These are phyloP conservation scores for Takashimella tepidaria DNA, from an alignment of 1,284 basidiomycete genomes.

Conservation along the genomic window DNA sequence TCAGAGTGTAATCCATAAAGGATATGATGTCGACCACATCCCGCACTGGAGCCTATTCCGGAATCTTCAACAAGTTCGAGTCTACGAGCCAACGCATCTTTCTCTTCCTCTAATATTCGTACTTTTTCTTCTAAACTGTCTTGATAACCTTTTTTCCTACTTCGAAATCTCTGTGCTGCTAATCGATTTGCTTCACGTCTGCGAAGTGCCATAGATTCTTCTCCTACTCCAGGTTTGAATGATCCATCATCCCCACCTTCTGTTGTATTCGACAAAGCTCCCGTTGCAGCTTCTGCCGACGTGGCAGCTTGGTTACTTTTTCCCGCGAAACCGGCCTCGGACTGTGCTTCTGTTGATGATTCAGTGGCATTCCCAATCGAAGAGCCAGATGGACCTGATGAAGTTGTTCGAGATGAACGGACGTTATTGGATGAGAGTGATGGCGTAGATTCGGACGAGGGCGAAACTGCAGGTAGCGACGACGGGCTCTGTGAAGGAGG, in stretches of 20 bases:
- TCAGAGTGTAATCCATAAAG: background rate
- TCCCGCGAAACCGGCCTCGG: background rate
- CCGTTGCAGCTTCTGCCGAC: background rate
- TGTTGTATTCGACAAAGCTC: background rate
- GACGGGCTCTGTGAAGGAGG: too few relatives aligned
- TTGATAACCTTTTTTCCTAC: slow-evolving; percentile 43
- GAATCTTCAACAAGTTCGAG: slow-evolving; percentile 16
- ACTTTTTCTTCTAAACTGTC: slow-evolving; percentile 41
- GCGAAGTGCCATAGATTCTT: slow-evolving; percentile 25
- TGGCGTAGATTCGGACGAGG: background rate
- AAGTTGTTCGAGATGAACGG: background rate
- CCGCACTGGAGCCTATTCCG: background rate
- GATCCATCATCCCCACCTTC: background rate
- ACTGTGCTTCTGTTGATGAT: background rate
- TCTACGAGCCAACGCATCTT: slow-evolving; percentile 20
- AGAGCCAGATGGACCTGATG: background rate
- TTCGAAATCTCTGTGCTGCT: slow-evolving; percentile 43
- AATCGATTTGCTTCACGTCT: slow-evolving; percentile 42
- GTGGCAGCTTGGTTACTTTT: background rate
- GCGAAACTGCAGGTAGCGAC: background rate
- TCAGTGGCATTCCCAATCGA: background rate
- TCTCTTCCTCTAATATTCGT: slow-evolving; percentile 31
- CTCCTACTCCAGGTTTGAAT: slow-evolving; percentile 2
- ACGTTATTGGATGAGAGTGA: background rate
- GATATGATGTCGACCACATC: background rate